Base-by-base conservation (phyloP, 169 alveolate species). In the Eimeria falciformis region DNA sequence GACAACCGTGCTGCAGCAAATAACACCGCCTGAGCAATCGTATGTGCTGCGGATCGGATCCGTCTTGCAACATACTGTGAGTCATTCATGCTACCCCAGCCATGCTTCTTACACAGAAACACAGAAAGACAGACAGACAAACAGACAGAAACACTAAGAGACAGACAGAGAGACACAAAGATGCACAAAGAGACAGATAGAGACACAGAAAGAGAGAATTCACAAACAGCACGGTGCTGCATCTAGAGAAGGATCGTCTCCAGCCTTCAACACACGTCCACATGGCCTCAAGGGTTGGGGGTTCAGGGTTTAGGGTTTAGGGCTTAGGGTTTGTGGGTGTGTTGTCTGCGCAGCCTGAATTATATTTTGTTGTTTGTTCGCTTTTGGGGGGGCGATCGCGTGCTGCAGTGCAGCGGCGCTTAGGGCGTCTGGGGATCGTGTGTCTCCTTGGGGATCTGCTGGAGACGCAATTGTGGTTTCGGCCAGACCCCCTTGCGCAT, bases 1-100 rank as follows among this genome's bases (percentile, higher is more conserved):
- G 68, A 78, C 53, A 45, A 33, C 68, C 68, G 68, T 78, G n/a
- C 45, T 78, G 53, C 87, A 78, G 27, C 87, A 78, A 5, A n/a
- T 78, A n/a, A 47, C 71, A 6, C 56, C 87, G n/a, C 87, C 87
- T 9, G 56, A 46, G 40, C 87, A 56, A 9, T 6, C 40, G 53
- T 78, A 78, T 27, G 87, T 78, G 18, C 46, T 78, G 46, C 55
- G 87, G 45, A 78, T 78, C 25, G 87, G 68, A 12, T 7, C 53
- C 29, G 29, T 78, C 87, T 33, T 25, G 23, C 87, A 78, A 69
- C 87, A 78, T 50, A 53, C 25, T 3, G 83, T 73, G 58, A 73
- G 83, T 3, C 33, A 9, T 5, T 62, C 25, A 5, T 5, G 5
- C 33, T 5, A 21, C n/a, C n/a, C n/a, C n/a, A n/a, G n/a, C n/a